Conservation (phyloP, 306 rosid genomes). For the Inga oerstediana region DNA sequence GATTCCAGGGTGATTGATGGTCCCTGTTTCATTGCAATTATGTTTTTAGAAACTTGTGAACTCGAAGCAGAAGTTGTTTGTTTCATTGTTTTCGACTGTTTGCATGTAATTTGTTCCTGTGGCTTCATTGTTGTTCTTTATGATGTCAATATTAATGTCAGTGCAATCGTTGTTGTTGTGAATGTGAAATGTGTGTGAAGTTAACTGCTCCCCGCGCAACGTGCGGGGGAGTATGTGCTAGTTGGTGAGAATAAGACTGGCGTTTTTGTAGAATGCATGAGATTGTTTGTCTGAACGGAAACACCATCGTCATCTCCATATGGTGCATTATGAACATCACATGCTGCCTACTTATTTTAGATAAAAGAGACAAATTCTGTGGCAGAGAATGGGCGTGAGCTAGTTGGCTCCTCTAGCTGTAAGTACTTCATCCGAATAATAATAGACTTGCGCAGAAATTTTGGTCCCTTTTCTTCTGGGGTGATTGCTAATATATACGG, state of each 20-base stretch:
- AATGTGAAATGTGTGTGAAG: no score
- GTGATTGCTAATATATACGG: neutral
- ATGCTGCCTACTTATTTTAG: constrained; percentile 10
- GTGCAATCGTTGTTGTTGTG: no score
- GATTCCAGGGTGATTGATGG: no score
- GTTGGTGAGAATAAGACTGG: neutral
- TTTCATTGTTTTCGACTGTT: no score
- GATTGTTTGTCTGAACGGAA: neutral
- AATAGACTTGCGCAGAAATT: neutral
- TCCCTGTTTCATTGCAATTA: no score
- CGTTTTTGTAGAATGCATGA: neutral
- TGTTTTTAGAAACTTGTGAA: no score
- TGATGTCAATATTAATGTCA: no score
- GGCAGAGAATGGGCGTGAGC: neutral
- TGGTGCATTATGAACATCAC: constrained; percentile 18
- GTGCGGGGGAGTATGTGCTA: no score
- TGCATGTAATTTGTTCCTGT: no score
- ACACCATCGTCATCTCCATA: constrained; percentile 13
- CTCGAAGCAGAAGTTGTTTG: no score
- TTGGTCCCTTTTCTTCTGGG: neutral
- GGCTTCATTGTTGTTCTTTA: no score
- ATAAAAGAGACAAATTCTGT: constrained; percentile 17
- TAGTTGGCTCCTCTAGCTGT: constrained; percentile 16
- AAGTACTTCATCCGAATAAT: neutral
- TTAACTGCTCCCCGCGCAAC: no score